Evolutionary conservation across 176 grass and related monocot genomes (phyloP).

Genomic region (Cocos nucifera): DNA sequence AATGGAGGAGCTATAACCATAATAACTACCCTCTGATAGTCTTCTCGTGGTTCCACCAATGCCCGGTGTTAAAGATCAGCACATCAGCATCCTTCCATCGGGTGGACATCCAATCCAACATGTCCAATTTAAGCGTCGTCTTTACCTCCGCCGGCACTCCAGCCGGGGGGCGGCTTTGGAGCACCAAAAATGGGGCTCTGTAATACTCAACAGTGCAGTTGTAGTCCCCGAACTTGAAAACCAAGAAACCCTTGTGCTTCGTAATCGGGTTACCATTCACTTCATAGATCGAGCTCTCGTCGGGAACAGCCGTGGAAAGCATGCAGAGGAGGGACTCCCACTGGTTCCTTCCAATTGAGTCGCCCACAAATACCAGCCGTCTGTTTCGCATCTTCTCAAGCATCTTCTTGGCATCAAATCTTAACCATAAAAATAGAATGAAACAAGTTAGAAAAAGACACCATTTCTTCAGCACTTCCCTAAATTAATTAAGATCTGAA

Average conservation of each 20-base stretch:
- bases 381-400: conserved; percentile 33
- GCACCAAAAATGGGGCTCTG: conserved; percentile 70
- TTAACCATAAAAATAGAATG: background rate
- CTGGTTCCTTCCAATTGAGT: conserved; percentile 43
- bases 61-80: conserved; percentile 75
- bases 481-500: no score
- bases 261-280: conserved; percentile 37
- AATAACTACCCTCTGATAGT: conserved; percentile 58
- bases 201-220: conserved; percentile 90
- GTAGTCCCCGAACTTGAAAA: conserved; percentile 77
- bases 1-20: background rate
- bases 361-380: conserved; percentile 34
- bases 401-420: conserved; percentile 40
- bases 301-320: conserved; percentile 23
- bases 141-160: conserved; percentile 40
- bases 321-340: conserved; percentile 49
- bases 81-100: conserved; percentile 74
- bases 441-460: background rate
- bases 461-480: no score
- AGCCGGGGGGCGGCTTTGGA: conserved; percentile 42
- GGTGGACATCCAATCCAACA: conserved; percentile 66
- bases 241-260: conserved; percentile 64
- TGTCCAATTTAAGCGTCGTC: conserved; percentile 50
- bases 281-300: conserved; percentile 41
- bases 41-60: conserved; percentile 92